Base-by-base conservation (phyloP, 2,329 filamentous ascomycete genomes). In the Scortechinia acanthostroma region DNA sequence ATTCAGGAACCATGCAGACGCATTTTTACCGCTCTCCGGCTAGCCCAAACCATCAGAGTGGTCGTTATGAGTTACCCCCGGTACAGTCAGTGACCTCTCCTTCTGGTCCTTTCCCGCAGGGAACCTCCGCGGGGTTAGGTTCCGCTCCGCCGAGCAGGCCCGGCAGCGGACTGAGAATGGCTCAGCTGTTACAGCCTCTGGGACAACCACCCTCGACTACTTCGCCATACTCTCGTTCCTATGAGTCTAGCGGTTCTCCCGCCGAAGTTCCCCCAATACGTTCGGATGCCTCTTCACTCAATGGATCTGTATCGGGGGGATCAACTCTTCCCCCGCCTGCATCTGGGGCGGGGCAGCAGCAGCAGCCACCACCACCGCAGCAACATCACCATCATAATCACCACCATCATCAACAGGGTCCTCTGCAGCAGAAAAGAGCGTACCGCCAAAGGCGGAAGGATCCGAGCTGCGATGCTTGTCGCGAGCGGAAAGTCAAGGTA, bases 401-500 rank as follows among this genome's bases (percentile, higher is more conserved):
- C 13, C 10, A 40, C 10, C 25, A 30, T 19, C 10, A 13, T 10
- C 35, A 40, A 10, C 25, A 30, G 25, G 35, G 25, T 30, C 25
- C 25, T 19, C 35, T 19, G 17, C 35, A 40, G 35, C 35, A 95
- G 62, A 97, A 97, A 64, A 76, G 93, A 58, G 91, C 93, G 2
- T 98, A 97, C 68, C 82, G 93, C 20, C 93, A 98, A 62, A 76
- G 93, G 52, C 79, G 93, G 53, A 98, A 98, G 60, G 93, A 98
- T 56, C 93, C 93, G 1, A 97, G 82, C 52, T 86, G 80, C 54
- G 80, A 86, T 63, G 81, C 81, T 33, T 85, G 81, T 57, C 69
- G 80, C 45, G 81, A 86, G 58, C 74, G 80, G 42, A 84, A 84
- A 65, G 79, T 83, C 52, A 83, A 83, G 67, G 74, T 77, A 60